Evolutionary conservation across 2,329 filamentous ascomycete species (phyloP).

Genomic region (Ceratocystiopsis minuta): DNA sequence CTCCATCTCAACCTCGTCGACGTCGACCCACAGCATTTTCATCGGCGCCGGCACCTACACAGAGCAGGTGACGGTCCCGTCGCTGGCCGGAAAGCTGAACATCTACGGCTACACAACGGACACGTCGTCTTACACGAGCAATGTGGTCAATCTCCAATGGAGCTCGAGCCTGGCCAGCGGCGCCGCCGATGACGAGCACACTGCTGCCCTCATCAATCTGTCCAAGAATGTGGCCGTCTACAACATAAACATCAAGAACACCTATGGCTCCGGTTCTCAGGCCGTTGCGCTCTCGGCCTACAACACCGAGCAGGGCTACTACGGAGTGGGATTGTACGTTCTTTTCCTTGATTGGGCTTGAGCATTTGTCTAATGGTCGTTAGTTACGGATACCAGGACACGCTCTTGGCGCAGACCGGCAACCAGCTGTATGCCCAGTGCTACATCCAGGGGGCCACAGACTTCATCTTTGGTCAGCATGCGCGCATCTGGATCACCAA

Average conservation of each 20-base stretch:
- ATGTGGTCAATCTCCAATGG: constrained; percentile 36
- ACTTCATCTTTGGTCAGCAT: constrained; percentile 20
- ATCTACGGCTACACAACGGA: constrained; percentile 36
- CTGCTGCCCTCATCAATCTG: constrained; percentile 25
- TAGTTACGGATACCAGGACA: constrained; percentile 32
- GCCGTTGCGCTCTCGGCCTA: constrained; percentile 28
- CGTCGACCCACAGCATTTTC: constrained; percentile 39
- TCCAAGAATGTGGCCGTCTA: constrained; percentile 38
- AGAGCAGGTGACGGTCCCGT: constrained; percentile 38
- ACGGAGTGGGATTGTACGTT: constrained; percentile 26
- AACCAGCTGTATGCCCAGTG: constrained; percentile 28
- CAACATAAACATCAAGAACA: constrained; percentile 37
- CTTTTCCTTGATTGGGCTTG: too few relatives aligned
- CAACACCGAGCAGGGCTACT: constrained; percentile 26
- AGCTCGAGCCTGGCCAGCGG: constrained; percentile 26
- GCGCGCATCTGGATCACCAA: constrained; percentile 8
- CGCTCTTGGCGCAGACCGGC: constrained; percentile 26
- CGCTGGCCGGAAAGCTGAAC: constrained; percentile 28
- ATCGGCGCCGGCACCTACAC: constrained; percentile 41
- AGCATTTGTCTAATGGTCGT: too few relatives aligned
- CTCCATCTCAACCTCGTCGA: constrained; percentile 33
- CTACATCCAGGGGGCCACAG: constrained; percentile 18
- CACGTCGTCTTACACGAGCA: constrained; percentile 31
- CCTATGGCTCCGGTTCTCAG: constrained; percentile 27
- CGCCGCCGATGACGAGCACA: constrained; percentile 30